These are phyloP conservation scores for Spergularia bocconei DNA, from an alignment of 148 eudicot species.

Conservation along the genomic window DNA sequence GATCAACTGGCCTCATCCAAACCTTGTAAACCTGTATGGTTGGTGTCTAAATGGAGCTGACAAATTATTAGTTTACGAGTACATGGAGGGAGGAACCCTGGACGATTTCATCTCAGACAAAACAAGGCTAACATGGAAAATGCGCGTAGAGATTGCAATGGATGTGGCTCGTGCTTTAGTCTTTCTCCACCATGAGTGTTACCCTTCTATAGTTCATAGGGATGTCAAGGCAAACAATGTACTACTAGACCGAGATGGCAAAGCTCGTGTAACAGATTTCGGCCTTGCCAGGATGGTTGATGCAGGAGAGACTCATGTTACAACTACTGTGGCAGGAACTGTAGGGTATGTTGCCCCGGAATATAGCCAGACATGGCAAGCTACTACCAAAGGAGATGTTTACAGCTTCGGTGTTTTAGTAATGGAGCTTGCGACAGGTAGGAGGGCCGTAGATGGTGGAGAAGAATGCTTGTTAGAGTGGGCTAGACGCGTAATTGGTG, in stretches of 20 bases:
- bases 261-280: constrained; percentile 83
- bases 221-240: constrained; percentile 98
- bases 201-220: constrained; percentile 76
- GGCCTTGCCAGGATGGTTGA: constrained; percentile 81
- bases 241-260: constrained; percentile 63
- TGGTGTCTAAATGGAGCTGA: constrained; percentile 90
- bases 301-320: constrained; percentile 72
- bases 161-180: constrained; percentile 82
- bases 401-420: constrained; percentile 86
- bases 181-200: constrained; percentile 83
- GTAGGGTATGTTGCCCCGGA: constrained; percentile 96
- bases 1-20: constrained; percentile 87
- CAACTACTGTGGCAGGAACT: constrained; percentile 91
- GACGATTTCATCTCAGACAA: constrained; percentile 64
- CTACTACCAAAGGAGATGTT: constrained; percentile 96
- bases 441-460: constrained; percentile 77
- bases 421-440: constrained; percentile 91
- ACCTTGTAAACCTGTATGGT: constrained; percentile 84
- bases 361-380: constrained; percentile 91
- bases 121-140: constrained; percentile 48
- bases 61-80: constrained; percentile 80
- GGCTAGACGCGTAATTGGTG: constrained; percentile 60
- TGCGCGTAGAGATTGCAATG: constrained; percentile 54
- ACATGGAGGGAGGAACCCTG: constrained; percentile 88
- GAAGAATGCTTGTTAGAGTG: constrained; percentile 91